Evolutionary conservation across 2,329 filamentous ascomycete genomes (phyloP).

Genomic region (Rutstroemia sp.): DNA sequence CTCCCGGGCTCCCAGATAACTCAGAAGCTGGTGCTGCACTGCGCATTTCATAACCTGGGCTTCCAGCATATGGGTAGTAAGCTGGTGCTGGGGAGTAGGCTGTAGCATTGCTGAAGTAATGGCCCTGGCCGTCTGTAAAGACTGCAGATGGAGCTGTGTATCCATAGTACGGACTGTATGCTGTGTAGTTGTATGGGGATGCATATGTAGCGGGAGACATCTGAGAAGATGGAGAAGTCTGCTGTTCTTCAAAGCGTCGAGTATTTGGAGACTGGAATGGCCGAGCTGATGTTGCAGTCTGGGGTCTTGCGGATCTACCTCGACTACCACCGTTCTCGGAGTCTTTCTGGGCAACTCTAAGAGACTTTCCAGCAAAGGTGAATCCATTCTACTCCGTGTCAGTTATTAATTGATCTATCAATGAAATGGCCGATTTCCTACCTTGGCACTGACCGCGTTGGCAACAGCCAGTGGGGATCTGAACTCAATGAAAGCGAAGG

Average conservation of each 20-base stretch:
- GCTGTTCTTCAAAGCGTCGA: constrained; percentile 8
- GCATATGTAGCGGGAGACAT: constrained; percentile 14
- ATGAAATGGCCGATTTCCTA: constrained; percentile 1
- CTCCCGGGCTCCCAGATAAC: constrained; percentile 12
- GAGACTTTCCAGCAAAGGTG: constrained; percentile 18
- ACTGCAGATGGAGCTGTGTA: constrained; percentile 6
- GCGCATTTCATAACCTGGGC: constrained; percentile 11
- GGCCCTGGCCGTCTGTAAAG: constrained; percentile 17
- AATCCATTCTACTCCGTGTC: constrained; percentile 18
- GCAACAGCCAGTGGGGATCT: constrained; percentile 15
- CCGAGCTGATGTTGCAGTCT: constrained; percentile 3
- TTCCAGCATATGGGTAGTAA: constrained; percentile 15
- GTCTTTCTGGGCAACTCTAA: constrained; percentile 28
- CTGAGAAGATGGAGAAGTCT: constrained; percentile 11
- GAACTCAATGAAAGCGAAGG: constrained; percentile 32
- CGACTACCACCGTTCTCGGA: constrained; percentile 17
- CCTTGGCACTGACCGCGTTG: constrained; percentile 19
- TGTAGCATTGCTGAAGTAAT: constrained; percentile 14
- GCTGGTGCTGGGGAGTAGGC: constrained; percentile 11
- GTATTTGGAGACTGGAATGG: constrained; percentile 15
- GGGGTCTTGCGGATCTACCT: constrained; percentile 6
- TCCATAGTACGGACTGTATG: constrained; percentile 11
- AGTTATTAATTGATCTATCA: background rate
- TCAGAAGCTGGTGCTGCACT: constrained; percentile 2
- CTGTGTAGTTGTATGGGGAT: constrained; percentile 12